Base-by-base conservation (phyloP, 108 stramenopile species). In the Discostella stelligeroides region DNA sequence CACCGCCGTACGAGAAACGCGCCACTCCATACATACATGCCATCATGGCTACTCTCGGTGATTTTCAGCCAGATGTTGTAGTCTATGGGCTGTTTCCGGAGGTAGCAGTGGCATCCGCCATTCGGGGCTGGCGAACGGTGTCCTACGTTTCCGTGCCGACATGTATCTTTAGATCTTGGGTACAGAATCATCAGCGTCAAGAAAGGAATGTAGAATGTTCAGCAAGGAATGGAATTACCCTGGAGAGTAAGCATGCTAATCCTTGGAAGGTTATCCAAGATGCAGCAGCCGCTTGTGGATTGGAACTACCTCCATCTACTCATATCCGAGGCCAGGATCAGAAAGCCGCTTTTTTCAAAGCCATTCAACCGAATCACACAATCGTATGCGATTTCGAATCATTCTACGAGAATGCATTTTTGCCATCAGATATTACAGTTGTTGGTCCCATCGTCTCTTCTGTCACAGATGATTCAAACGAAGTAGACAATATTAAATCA, bases 21-120 rank as follows among this genome's bases (percentile, higher is more conserved):
- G 71, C 71, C 0, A 21, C 71, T n/a, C 29, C 20, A 5, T 72
- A 66, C 43, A 21, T 72, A 0, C 71, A 53, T 39, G 71, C 65
- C 17, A 41, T 72, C 28, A 67, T 72, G 17, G n/a, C 55, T 14
- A 72, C 71, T 4, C 28, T 72, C 3, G 20, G 65, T 17, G 53
- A 66, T 0, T 72, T 55, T 66, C 51, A 66, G 18, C 71, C 71
- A 29, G 55, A 65, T 45, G 20, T 72, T 15, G 30, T 72, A n/a
- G 21, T 72, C 11, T 58, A 66, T 30, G 71, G 71, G 0, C 66
- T 72, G n/a, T 72, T 72, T 27, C 71, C 71, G 7, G 71, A 72
- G 53, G 71, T 69, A 8, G 6, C 68, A 27, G 43, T 69, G 13
- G 71, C 71, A 29, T 40, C 64, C 21, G 43, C 49, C 17, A 72